These are phyloP conservation scores for Scenedesmus sp. DNA, from an alignment of 163 green algal genomes.

Conservation along the genomic window DNA sequence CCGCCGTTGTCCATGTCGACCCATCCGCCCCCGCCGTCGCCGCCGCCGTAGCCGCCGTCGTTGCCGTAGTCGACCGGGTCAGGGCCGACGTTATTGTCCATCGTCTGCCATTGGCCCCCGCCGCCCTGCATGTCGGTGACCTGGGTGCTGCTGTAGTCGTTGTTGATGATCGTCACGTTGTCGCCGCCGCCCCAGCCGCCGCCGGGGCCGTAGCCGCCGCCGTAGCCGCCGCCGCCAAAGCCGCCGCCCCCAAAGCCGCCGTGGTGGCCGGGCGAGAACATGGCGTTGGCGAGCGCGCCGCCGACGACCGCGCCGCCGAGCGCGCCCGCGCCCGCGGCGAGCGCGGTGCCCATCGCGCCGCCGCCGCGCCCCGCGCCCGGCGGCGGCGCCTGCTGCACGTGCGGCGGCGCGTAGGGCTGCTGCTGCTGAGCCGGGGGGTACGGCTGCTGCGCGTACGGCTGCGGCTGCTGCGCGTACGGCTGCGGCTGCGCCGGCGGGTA, in stretches of 20 bases:
- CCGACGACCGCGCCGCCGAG: slow-evolving; percentile 24
- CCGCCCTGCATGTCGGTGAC: not conserved
- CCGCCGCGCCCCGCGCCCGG: not conserved
- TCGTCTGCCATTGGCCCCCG: not conserved
- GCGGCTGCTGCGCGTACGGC: not conserved
- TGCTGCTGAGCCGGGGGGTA: not conserved
- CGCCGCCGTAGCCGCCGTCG: too few relatives aligned
- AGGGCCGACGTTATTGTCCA: too few relatives aligned
- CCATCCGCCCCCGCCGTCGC: not conserved
- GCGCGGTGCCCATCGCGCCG: slow-evolving; percentile 11
- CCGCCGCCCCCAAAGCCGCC: not conserved
- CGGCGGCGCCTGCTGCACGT: not conserved
- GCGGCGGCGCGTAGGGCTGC: too few relatives aligned
- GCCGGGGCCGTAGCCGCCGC: not conserved
- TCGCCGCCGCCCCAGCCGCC: slow-evolving; percentile 10
- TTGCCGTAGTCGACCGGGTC: too few relatives aligned
- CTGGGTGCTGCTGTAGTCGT: slow-evolving; percentile 11
- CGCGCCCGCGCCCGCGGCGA: slow-evolving; percentile 25
- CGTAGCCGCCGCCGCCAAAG: not conserved
- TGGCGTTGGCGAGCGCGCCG: slow-evolving; percentile 22
- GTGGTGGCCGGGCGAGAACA: slow-evolving; percentile 4
- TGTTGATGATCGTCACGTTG: slow-evolving; percentile 19
- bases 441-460: slow-evolving; percentile 10
- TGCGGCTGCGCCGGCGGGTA: too few relatives aligned
- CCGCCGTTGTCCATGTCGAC: slow-evolving; percentile 6